Conservation (phyloP, 208 protist species). For the Wallacemonas sp. region DNA sequence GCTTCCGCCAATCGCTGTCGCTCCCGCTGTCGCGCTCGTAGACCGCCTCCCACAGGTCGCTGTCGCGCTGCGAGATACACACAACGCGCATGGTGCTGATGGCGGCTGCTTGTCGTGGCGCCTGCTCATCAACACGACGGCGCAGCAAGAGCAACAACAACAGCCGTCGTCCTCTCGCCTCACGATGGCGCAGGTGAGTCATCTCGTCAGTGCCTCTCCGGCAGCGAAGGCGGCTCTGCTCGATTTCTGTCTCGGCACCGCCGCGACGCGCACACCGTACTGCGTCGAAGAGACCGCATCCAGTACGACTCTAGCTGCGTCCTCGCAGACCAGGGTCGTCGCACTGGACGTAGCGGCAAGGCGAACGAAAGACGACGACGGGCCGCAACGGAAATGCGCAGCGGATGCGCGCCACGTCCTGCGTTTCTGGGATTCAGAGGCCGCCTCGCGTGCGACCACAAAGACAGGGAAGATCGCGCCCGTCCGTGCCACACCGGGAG, state of each 20-base stretch:
- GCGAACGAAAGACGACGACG: too few relatives aligned
- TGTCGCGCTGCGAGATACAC: neutral
- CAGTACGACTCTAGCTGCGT: neutral
- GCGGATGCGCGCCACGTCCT: neutral
- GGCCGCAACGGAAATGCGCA: neutral
- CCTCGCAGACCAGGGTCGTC: neutral
- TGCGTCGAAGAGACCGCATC: neutral
- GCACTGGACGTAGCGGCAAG: neutral
- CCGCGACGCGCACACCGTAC: neutral
- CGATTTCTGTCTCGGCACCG: too few relatives aligned
- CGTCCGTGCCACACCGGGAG: too few relatives aligned
- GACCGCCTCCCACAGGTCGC: neutral
- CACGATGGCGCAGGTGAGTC: too few relatives aligned
- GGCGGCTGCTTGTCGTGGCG: neutral
- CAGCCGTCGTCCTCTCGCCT: neutral
- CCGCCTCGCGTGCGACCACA: neutral
- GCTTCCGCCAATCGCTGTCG: slow-evolving; percentile 1
- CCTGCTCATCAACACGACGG: neutral
- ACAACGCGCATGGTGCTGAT: too few relatives aligned
- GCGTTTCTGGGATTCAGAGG: neutral
- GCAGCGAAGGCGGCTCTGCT: too few relatives aligned
- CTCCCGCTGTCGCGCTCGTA: neutral
- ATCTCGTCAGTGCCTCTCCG: too few relatives aligned
- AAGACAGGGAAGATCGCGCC: too few relatives aligned
- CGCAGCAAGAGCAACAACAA: too few relatives aligned